Conservation (phyloP, 371 early-diverging fungal genomes). For the Apophysomyces elegans region DNA sequence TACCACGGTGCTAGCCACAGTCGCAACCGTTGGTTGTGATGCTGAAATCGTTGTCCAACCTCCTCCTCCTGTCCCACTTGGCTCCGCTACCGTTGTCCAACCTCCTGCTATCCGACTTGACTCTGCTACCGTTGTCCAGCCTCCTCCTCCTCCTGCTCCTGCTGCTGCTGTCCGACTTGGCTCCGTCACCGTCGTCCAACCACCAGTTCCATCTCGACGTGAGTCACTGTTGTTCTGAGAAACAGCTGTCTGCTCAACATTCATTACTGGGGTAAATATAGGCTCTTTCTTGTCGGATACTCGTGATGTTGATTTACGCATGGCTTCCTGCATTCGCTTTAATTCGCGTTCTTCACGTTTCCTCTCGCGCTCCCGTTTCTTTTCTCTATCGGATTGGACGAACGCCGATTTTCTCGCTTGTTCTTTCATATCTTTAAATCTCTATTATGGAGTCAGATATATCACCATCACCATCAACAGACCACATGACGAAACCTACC, state of each 20-base stretch:
- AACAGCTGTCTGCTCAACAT: too few relatives aligned
- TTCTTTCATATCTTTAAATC: constrained; percentile 83
- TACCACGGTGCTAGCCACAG: not conserved
- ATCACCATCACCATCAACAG: not conserved
- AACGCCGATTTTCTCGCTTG: constrained; percentile 45
- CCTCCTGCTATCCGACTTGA: not conserved
- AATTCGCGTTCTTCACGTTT: constrained; percentile 72
- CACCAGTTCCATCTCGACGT: too few relatives aligned
- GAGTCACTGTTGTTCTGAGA: too few relatives aligned
- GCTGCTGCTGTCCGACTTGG: constrained; percentile 6
- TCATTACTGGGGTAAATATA: too few relatives aligned
- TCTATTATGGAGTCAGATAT: constrained; percentile 30
- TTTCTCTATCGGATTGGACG: constrained; percentile 44
- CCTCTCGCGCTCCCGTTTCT: constrained; percentile 67
- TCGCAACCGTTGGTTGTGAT: not conserved
- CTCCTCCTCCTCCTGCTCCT: constrained; percentile 14
- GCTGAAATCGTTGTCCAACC: constrained; percentile 2
- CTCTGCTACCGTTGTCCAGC: constrained; percentile 7
- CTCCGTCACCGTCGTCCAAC: too few relatives aligned
- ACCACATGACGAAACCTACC: constrained; percentile 25
- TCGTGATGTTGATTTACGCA: constrained; percentile 47
- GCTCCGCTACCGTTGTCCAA: constrained; percentile 8
- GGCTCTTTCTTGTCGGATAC: constrained; percentile 1
- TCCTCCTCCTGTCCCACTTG: not conserved
- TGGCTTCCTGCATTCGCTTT: constrained; percentile 69